Evolutionary conservation across 441 rosid species (phyloP), one percentile per base, ranked within the genome.

Genomic region (Bruguiera hainesii): DNA sequence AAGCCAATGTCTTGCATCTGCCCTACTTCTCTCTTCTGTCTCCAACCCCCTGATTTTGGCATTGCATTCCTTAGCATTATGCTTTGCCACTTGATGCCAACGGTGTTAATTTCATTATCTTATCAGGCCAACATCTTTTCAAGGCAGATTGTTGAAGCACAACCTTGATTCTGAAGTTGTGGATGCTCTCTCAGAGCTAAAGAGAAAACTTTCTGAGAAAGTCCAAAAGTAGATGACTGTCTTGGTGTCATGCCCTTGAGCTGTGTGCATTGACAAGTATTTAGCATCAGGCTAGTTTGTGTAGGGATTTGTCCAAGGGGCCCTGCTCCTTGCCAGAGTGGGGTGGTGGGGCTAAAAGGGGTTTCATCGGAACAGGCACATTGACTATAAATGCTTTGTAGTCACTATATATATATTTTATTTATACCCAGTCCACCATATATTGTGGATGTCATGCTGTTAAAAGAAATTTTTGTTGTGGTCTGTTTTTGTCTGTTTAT

Each of bases 101-200:
- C 15, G 2, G 9, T 19, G 42, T 62, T 58, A 52, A 50, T 61
- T 30, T 37, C n/a, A 60, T 56, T 30, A 51, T 64, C 19, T 59
- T 64, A 56, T 35, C 83, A 88, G 98, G 76, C 65, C 87, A 4
- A 80, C 78, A 70, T 89, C 98, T 29, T 92, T 92, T 72, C 90
- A 87, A 73, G 93, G 96, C 66, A 88, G 75, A 81, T 72, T 88
- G 76, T 73, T 92, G 61, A 88, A 90, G 80, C 89, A 92, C 78
- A 88, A 88, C 81, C 93, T 90, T 70, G 87, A 90, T 75, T 74
- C 91, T 23, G 88, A 83, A 80, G 97, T 90, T 6, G 89, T 88
- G 0, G 95, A 81, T 74, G 97, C 97, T 59, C 89, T 89, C 23
- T 85, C 83, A 73, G 89, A 87, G 77, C 63, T 85, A 68, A 80